These are phyloP conservation scores for Pythium grandisporangium DNA, from an alignment of 352 stramenopile species.

Conservation along the genomic window DNA sequence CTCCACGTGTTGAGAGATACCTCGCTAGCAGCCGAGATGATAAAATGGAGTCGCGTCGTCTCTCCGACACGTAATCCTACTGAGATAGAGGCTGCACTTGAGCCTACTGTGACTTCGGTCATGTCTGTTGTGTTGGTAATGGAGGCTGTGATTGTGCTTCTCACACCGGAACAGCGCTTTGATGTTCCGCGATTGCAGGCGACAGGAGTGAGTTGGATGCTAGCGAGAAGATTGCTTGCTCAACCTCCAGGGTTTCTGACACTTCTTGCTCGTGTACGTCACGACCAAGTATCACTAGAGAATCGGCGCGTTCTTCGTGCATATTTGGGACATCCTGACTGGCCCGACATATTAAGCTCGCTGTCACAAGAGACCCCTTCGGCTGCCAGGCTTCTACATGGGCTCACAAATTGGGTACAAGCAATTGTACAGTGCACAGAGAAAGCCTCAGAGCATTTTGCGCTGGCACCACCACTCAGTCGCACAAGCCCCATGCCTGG, in stretches of 20 bases:
- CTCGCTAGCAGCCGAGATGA: slow-evolving; percentile 17
- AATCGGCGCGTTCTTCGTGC: slow-evolving; percentile 48
- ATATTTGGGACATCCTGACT: slow-evolving; percentile 44
- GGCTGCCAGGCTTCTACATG: slow-evolving; percentile 24
- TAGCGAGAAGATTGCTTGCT: slow-evolving; percentile 42
- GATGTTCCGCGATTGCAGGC: slow-evolving; percentile 22
- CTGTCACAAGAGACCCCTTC: slow-evolving; percentile 17
- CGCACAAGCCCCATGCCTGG: slow-evolving; percentile 37
- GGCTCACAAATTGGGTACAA: slow-evolving; percentile 45
- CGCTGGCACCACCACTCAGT: slow-evolving; percentile 34
- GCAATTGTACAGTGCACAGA: slow-evolving; percentile 26
- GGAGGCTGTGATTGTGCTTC: slow-evolving; percentile 68
- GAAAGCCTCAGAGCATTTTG: slow-evolving; percentile 28
- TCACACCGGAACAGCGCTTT: slow-evolving; percentile 66
- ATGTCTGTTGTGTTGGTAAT: slow-evolving; percentile 31
- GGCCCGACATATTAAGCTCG: slow-evolving; percentile 28
- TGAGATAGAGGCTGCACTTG: too few relatives aligned
- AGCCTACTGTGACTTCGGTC: slow-evolving; percentile 4
- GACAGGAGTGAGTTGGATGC: slow-evolving; percentile 60
- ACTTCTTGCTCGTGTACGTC: slow-evolving; percentile 34
- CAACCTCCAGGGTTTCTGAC: slow-evolving; percentile 30
- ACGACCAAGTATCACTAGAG: slow-evolving; percentile 26
- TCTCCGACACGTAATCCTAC: too few relatives aligned
- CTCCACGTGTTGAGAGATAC: slow-evolving; percentile 14
- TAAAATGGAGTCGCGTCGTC: too few relatives aligned